Base-by-base conservation (phyloP, 73 alveolate species). In the Breviolum minutum region DNA sequence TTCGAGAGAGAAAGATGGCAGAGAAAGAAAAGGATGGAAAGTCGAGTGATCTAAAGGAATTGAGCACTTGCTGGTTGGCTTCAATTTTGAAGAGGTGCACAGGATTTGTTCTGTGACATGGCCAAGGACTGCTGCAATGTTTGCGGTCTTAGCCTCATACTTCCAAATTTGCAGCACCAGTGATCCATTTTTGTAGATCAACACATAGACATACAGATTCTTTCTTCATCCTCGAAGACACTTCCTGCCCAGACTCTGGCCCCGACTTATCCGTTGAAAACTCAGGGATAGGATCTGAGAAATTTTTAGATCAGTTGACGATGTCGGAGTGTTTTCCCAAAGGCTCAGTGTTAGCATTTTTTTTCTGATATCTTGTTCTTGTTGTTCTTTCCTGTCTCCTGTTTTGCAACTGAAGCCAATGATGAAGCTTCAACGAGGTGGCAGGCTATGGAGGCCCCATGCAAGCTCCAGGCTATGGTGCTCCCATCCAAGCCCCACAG, bases 101-200 rank as follows among this genome's bases (percentile, higher is more conserved):
- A n/a, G 80, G 80, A n/a, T 20, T 81, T 81, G 26, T 63, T 30
- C 29, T 27, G 89, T 16, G 27, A 24, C 32, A 11, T 40, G 3
- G 90, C 70, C 60, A 61, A 83, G 48, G 71, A 83, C 73, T 60
- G 92, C 73, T 40, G 92, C 73, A 61, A 83, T 54, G 92, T 77
- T 40, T 83, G 92, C 26, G 92, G 68, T 83, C 73, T 16, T 30
- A 19, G 92, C 89, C 89, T 32, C 48, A 73, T 73, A 22, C 48
- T 20, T 73, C 14, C 48, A 19, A 73, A 9, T 30, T 40, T 0
- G 54, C 54, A 40, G 54, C 54, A 40, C 54, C 54, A 40, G 54
- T 40, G 54, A 40, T 40, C 54, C 54, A 40, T 40, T 40, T 2
- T 2, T 40, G 54, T 40, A 40, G n/a, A n/a, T n/a, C 54, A 40